These are phyloP conservation scores for Steccherinum ochraceum DNA, from an alignment of 768 basidiomycete genomes.

Conservation along the genomic window DNA sequence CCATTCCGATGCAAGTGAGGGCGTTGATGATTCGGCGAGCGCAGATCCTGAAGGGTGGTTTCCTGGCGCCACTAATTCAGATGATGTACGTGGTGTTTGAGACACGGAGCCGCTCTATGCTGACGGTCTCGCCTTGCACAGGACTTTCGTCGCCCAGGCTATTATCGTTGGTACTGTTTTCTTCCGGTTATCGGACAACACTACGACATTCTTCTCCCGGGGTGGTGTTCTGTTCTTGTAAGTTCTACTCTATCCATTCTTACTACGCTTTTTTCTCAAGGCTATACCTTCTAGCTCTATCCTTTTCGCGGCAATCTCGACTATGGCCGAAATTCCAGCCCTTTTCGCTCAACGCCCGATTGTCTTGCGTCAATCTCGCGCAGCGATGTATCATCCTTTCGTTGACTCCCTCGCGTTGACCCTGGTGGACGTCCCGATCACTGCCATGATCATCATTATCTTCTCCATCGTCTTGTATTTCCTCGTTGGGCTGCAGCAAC, in stretches of 20 bases:
- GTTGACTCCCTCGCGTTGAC: constrained; percentile 53
- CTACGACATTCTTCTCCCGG: constrained; percentile 63
- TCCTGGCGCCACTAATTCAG: constrained; percentile 23
- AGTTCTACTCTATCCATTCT: constrained; percentile 12
- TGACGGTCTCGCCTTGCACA: constrained; percentile 22
- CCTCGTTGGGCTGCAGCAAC: constrained; percentile 48
- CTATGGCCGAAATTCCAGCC: constrained; percentile 58
- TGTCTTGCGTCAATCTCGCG: constrained; percentile 46
- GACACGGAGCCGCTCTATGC: background rate
- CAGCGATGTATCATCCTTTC: constrained; percentile 58
- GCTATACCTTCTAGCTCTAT: constrained; percentile 34
- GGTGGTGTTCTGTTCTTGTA: constrained; percentile 77
- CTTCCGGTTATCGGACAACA: constrained; percentile 47
- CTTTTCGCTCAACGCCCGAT: constrained; percentile 57
- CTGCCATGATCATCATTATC: constrained; percentile 37
- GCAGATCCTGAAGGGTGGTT: constrained; percentile 30
- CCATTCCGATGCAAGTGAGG: constrained; percentile 29
- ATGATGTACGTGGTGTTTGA: constrained; percentile 14
- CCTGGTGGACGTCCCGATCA: constrained; percentile 56
- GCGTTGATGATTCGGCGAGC: constrained; percentile 28
- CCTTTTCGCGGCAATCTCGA: constrained; percentile 52
- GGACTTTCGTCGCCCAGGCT: constrained; percentile 49
- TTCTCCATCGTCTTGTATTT: constrained; percentile 57
- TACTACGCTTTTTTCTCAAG: background rate
- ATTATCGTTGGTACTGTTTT: constrained; percentile 61